A percentile compares a stretch with the other conserved stretches of the same genome.
These are phyloP conservation scores for Cutaneotrichosporon sp. DNA, from an alignment of 1,284 basidiomycete species.

Conservation along the genomic window DNA sequence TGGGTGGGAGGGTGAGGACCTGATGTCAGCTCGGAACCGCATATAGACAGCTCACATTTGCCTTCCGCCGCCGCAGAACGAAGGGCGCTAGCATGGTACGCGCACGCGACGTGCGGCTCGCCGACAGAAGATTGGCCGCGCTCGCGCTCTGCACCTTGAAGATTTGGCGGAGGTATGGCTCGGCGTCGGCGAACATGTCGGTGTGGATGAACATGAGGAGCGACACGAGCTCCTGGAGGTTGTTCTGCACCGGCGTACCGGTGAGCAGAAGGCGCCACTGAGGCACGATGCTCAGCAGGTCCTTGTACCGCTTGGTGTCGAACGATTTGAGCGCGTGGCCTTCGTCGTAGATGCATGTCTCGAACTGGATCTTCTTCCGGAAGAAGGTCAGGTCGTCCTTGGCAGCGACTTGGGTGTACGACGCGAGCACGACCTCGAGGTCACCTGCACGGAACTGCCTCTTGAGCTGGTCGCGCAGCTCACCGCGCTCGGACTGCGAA, in stretches of 20 bases:
- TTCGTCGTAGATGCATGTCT: slow-evolving; percentile 93
- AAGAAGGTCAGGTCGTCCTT: slow-evolving; percentile 90
- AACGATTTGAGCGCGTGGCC: slow-evolving; percentile 97
- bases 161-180: slow-evolving; percentile 81
- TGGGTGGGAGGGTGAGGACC: slow-evolving; percentile 88
- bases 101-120: slow-evolving; percentile 87
- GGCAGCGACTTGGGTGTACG: slow-evolving; percentile 90
- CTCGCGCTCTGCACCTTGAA: slow-evolving; percentile 84
- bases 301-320: slow-evolving; percentile 90
- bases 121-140: slow-evolving; percentile 75
- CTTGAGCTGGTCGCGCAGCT: slow-evolving; percentile 67
- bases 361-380: slow-evolving; percentile 79
- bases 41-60: slow-evolving; percentile 64
- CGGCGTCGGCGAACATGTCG: slow-evolving; percentile 75
- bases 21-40: slow-evolving; percentile 53
- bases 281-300: slow-evolving; percentile 80
- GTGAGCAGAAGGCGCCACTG: slow-evolving; percentile 91
- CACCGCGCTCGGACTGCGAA: slow-evolving; percentile 80
- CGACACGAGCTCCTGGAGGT: slow-evolving; percentile 89
- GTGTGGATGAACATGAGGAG: slow-evolving; percentile 98
- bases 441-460: slow-evolving; percentile 63
- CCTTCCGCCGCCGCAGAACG: slow-evolving; percentile 91
- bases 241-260: slow-evolving; percentile 86
- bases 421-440: slow-evolving; percentile 94
- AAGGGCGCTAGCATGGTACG: slow-evolving; percentile 99